Conservation (phyloP, 805 yeast genomes). For the Hanseniaspora thailandica region DNA sequence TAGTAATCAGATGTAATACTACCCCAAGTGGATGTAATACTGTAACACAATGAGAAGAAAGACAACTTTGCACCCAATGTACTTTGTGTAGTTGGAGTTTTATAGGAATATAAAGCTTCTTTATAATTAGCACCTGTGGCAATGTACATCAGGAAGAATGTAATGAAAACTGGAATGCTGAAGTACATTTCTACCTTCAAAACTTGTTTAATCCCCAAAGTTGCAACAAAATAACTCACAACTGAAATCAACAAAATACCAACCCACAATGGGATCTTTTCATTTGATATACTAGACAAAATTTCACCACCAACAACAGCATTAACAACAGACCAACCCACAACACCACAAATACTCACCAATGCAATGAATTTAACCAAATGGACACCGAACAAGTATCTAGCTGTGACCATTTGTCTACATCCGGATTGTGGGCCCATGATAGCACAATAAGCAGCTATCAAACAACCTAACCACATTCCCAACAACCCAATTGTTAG, state of each 20-base stretch:
- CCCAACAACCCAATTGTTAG: constrained; percentile 53
- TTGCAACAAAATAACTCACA: constrained; percentile 52
- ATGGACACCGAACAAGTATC: constrained; percentile 79
- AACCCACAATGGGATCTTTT: constrained; percentile 53
- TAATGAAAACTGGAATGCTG: constrained; percentile 55
- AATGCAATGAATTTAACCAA: constrained; percentile 65
- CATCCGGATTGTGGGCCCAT: constrained; percentile 90
- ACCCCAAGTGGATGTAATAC: constrained; percentile 84
- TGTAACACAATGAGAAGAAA: constrained; percentile 59
- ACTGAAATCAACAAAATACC: constrained; percentile 65
- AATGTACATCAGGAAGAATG: constrained; percentile 58
- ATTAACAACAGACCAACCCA: constrained; percentile 94
- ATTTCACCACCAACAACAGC: constrained; percentile 83
- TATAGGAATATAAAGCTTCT: constrained; percentile 22
- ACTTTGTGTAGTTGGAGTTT: constrained; percentile 28
- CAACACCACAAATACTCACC: constrained; percentile 58
- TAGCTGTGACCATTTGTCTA: constrained; percentile 74
- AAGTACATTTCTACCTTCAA: constrained; percentile 55
- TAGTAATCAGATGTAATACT: constrained; percentile 77
- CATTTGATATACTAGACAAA: constrained; percentile 51
- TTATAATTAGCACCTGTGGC: constrained; percentile 40
- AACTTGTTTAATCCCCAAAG: constrained; percentile 67
- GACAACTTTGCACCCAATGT: constrained; percentile 58
- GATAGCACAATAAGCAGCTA: constrained; percentile 72
- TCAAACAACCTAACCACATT: constrained; percentile 52